Evolutionary conservation across 768 basidiomycete genomes (phyloP).

Genomic region (Kwoniella botswanensis): DNA sequence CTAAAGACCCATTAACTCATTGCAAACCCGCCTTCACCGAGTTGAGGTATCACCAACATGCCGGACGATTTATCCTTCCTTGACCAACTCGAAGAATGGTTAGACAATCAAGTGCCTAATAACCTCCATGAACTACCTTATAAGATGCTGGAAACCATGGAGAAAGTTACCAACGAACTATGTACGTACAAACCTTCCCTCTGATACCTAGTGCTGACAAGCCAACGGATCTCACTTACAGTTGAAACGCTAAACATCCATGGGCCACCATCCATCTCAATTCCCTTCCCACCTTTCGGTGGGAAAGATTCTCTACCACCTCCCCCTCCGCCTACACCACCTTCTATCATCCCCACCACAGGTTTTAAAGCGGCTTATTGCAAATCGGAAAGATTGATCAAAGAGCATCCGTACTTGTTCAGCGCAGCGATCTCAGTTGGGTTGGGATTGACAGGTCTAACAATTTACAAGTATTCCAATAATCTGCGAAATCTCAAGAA

Average conservation of each 20-base stretch:
- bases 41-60: slow-evolving; percentile 29
- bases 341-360: slow-evolving; percentile 22
- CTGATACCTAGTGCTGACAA: not conserved
- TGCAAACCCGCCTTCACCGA: not conserved
- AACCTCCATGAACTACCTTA: slow-evolving; percentile 55
- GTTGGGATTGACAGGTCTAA: slow-evolving; percentile 33
- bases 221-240: slow-evolving; percentile 10
- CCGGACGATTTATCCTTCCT: slow-evolving; percentile 42
- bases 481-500: not conserved
- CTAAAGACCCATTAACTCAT: not conserved
- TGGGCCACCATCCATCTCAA: slow-evolving; percentile 50
- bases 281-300: slow-evolving; percentile 53
- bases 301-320: slow-evolving; percentile 44
- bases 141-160: slow-evolving; percentile 50
- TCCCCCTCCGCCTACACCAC: slow-evolving; percentile 43
- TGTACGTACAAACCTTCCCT: slow-evolving; percentile 34
- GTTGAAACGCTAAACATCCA: slow-evolving; percentile 55
- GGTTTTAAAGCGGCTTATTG: slow-evolving; percentile 15
- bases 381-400: slow-evolving; percentile 30
- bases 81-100: slow-evolving; percentile 53
- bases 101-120: slow-evolving; percentile 49
- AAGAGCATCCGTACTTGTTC: slow-evolving; percentile 42
- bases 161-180: slow-evolving; percentile 52
- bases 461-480: slow-evolving; percentile 25
- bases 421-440: slow-evolving; percentile 44